phyloP scores from a whole-genome alignment of 2,329 filamentous ascomycete genomes.

The Cercospora sp. region DNA sequence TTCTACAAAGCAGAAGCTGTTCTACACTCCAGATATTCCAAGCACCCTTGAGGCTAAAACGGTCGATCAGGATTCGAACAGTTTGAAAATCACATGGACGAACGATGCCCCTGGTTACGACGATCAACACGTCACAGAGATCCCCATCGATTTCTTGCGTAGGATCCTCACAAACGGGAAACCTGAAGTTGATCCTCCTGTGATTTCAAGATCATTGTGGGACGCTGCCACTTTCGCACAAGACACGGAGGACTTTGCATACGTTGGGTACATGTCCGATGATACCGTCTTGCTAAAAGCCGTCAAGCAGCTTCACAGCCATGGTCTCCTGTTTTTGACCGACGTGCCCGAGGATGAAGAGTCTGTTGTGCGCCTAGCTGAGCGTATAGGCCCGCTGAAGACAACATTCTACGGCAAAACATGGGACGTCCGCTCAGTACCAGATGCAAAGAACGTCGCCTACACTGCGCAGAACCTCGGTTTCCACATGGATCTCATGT shows the following conservation, averaged over 20 bases:
- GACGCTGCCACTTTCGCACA: slow-evolving; percentile 47
- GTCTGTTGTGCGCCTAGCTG: slow-evolving; percentile 65
- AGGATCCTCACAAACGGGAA: slow-evolving; percentile 4
- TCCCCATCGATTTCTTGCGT: slow-evolving; percentile 24
- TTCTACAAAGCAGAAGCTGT: slow-evolving; percentile 63
- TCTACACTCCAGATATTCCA: slow-evolving; percentile 66
- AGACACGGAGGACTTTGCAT: slow-evolving; percentile 63
- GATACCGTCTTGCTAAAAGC: slow-evolving; percentile 60
- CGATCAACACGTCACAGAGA: slow-evolving; percentile 44
- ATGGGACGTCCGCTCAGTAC: slow-evolving; percentile 84
- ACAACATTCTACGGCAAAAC: slow-evolving; percentile 89
- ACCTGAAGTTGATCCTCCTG: neutral
- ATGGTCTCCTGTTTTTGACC: slow-evolving; percentile 75
- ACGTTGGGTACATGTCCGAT: slow-evolving; percentile 67
- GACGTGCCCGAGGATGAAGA: slow-evolving; percentile 62
- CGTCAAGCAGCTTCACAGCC: slow-evolving; percentile 61
- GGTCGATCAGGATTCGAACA: slow-evolving; percentile 37
- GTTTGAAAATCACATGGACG: slow-evolving; percentile 57
- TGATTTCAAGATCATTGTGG: slow-evolving; percentile 41
- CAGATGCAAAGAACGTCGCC: slow-evolving; percentile 84
- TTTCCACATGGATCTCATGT: slow-evolving; percentile 91
- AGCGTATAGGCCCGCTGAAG: slow-evolving; percentile 73
- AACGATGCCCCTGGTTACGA: slow-evolving; percentile 54
- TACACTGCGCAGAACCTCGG: slow-evolving; percentile 79
- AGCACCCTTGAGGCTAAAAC: slow-evolving; percentile 45